phyloP scores from a whole-genome alignment of 2,329 filamentous ascomycete genomes.

The Orbilia brochopaga region DNA sequence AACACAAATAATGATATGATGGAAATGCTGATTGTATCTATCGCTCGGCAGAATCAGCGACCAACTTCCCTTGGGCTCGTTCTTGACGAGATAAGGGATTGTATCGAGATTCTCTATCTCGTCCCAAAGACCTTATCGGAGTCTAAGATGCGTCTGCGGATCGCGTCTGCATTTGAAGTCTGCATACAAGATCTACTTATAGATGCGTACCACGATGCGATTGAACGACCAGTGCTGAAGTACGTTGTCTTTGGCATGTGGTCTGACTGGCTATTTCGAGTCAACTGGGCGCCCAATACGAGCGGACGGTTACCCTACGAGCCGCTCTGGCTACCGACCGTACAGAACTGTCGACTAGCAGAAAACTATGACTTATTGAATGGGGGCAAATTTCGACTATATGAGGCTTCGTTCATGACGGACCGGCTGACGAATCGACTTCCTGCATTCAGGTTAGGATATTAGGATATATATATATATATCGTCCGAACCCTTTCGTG shows the following conservation, averaged over 20 bases:
- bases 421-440: not conserved
- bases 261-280: not conserved
- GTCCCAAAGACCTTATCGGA: not conserved
- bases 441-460: not conserved
- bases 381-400: not conserved
- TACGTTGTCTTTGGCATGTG: not conserved
- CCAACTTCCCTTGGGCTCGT: too few species aligned
- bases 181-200: not conserved
- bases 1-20: too few species aligned
- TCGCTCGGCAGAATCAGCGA: too few species aligned
- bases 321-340: not conserved
- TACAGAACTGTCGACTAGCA: not conserved
- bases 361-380: not conserved
- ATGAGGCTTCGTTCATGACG: not conserved
- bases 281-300: not conserved
- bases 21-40: too few species aligned
- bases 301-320: not conserved
- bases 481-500: not conserved
- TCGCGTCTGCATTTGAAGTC: not conserved
- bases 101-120: not conserved
- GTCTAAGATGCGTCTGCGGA: not conserved
- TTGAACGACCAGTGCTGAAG: not conserved
- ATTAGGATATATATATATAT: not conserved
- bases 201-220: not conserved
- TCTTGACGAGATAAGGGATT: too few species aligned